These are phyloP conservation scores for Paramecium pentaurelia DNA, from an alignment of 73 alveolate genomes.

Conservation along the genomic window DNA sequence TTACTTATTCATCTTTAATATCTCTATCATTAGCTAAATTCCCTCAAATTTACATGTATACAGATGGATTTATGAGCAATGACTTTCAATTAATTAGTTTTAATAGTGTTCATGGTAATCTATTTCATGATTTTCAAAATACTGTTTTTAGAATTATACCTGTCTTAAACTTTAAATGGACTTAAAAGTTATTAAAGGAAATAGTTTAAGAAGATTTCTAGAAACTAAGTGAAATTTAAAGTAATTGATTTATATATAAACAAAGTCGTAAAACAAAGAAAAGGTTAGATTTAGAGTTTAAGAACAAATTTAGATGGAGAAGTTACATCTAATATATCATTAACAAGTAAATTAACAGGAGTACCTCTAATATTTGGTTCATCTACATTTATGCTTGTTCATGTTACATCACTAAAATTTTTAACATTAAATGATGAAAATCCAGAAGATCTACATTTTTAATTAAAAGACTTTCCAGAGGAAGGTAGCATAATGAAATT, in stretches of 20 bases:
- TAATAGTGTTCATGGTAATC: conserved; percentile 41
- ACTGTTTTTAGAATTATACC: conserved; percentile 57
- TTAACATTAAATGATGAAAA: conserved; percentile 52
- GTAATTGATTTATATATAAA: background rate
- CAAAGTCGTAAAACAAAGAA: conserved; percentile 47
- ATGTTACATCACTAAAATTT: conserved; percentile 51
- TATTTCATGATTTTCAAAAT: conserved; percentile 55
- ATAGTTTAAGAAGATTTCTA: conserved; percentile 21
- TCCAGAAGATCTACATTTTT: conserved; percentile 33
- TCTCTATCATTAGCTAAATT: conserved; percentile 7
- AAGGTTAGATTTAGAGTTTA: conserved; percentile 19
- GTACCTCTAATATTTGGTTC: conserved; percentile 49
- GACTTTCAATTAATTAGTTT: background rate
- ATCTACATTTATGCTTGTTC: conserved; percentile 44
- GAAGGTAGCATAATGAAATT: conserved; percentile 42
- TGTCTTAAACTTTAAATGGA: conserved; percentile 21
- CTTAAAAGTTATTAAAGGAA: conserved; percentile 24
- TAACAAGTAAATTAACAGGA: conserved; percentile 52
- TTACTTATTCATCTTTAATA: conserved; percentile 31
- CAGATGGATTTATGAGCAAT: conserved; percentile 43
- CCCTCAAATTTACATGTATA: background rate
- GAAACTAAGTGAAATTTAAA: background rate
- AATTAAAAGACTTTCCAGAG: conserved; percentile 25
- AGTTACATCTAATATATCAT: conserved; percentile 51
- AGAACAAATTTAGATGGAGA: conserved; percentile 59